Evolutionary conservation across 129 eudicot genomes (phyloP), one percentile per base, ranked within the genome.

Genomic region (Tanacetum coccineum): DNA sequence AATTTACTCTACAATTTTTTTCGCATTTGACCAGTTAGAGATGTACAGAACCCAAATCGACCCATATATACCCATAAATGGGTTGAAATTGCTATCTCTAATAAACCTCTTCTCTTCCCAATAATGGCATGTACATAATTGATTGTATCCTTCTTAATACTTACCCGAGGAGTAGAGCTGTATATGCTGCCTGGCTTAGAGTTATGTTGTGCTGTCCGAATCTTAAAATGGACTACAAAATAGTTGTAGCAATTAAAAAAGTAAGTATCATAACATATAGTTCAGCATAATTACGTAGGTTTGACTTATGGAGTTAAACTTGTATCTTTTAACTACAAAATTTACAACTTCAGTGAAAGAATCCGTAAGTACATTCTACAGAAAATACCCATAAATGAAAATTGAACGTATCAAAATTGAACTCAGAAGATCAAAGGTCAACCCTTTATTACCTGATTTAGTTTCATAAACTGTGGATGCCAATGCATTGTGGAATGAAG

Each of bases 361-460:
- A 32, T 5, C 9, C 1, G 39, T 32, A 32, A 4, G 39, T 5
- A 36, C 42, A 20, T 52, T 30, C 20, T 47, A 6, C 11, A 59
- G 46, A 48, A 60, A 17, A 2, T 25, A 50, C 8, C 44, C 14
- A 1, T 1, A 42, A 13, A 19, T 3, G 2, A 26, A 17, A 50
- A 9, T 5, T 1, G 19, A 55, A 39, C 17, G 32, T 19, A 44
- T 74, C 17, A 57, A 65, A n/a, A 13, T 22, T 58, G 59, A 59
- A 3, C 20, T 48, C 0, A 0, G 56, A 58, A 45, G 17, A 21
- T 62, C 32, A 48, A 48, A 61, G 19, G 69, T 22, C 9, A 55
- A 15, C 4, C 22, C 36, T 56, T 32, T 20, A 49, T 36, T 74
- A 74, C 84, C 86, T 81, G 86, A 56, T 78, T 52, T 18, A 62